Percentiles rank a stretch among this genome's conserved stretches.
phyloP scores from a whole-genome alignment of 306 rosid species.

The Dalbergia oliveri region DNA sequence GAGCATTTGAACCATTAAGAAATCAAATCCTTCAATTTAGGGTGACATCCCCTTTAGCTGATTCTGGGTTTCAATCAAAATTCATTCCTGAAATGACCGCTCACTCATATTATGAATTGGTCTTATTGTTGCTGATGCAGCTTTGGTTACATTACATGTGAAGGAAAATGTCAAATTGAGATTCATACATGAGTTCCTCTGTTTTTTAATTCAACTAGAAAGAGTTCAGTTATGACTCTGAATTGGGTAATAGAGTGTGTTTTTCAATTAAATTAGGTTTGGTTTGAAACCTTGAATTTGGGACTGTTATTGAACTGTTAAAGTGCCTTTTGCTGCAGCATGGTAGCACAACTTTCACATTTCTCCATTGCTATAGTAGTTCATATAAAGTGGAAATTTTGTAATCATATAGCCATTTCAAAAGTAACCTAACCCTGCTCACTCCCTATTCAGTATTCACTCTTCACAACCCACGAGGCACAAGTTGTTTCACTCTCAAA shows the following conservation, averaged over 20 bases:
- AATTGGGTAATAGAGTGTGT: background rate
- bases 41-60: background rate
- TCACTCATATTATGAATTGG: background rate
- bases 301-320: background rate
- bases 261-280: background rate
- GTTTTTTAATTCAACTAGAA: background rate
- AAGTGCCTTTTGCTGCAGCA: background rate
- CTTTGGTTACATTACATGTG: background rate
- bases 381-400: background rate
- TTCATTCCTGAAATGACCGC: background rate
- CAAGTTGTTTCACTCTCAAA: background rate
- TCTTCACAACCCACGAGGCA: background rate
- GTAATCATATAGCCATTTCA: too few species aligned
- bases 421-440: background rate
- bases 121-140: background rate
- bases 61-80: conserved; percentile 12
- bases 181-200: background rate
- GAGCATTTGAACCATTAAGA: background rate
- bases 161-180: background rate
- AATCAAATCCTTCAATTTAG: background rate
- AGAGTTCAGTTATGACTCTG: background rate
- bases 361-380: background rate
- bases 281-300: background rate
- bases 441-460: background rate
- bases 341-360: background rate